Evolutionary conservation across 2,329 filamentous ascomycete species (phyloP), one percentile per base, ranked within the genome.

Genomic region (Sarocladium kiliense): DNA sequence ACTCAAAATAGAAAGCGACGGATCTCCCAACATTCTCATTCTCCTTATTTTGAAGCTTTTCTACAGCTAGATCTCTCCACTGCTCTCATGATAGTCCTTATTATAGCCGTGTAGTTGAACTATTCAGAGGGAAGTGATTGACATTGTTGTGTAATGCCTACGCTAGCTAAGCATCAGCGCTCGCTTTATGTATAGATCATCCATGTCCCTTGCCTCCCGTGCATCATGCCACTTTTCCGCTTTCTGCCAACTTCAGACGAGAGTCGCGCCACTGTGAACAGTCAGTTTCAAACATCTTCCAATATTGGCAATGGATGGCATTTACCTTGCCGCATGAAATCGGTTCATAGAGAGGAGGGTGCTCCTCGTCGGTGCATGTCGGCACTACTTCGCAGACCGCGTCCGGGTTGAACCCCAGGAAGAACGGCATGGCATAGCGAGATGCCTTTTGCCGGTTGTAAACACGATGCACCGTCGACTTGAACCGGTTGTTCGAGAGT

Each of bases 351-450:
- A 75, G 76, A 0, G 75, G 64, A 3, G 75, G 76, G 41, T 78
- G 74, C 1, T 65, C 65, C 44, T 74, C 70, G 14, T 74, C 72
- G 10, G 71, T 66, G 58, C 77, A 80, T 2, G 72, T 76, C 0
- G 74, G 71, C n/a, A 80, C 68, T 7, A 80, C 76, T 9, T 72
- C 69, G 56, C 75, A 75, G n/a, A 74, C 71, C 25, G 74, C 75
- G 54, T 82, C 77, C 53, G 77, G 76, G 59, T 81, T 79, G 55
- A 80, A 74, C 0, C 75, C 75, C 51, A 82, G 77, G 64, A 82
- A 82, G 62, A 82, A 82, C 1, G 79, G 78, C 74, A 82, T 79
- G 0, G 75, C 79, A 42, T 78, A 76, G 14, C 78, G 67, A 53
- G 76, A 74, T 7, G 63, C 62, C 0, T 59, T 61, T 0, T 69